These are phyloP conservation scores for Ampelocalamus luodianensis DNA, from an alignment of 176 grass and related monocot genomes.

Conservation along the genomic window DNA sequence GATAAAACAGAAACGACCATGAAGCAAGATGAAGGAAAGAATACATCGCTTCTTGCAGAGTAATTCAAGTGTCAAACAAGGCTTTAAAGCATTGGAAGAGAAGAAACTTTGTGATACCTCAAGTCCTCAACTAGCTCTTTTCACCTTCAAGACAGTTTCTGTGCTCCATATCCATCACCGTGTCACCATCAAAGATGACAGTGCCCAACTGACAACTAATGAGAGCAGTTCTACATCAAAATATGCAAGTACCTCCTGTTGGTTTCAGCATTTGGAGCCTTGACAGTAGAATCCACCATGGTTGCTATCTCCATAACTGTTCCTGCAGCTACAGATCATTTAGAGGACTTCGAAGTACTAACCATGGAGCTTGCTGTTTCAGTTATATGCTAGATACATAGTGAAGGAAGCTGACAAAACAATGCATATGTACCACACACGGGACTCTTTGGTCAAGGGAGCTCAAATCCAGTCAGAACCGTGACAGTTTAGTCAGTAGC, in stretches of 20 bases:
- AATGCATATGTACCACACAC: slow-evolving; percentile 29
- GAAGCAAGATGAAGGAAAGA: slow-evolving; percentile 44
- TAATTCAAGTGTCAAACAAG: slow-evolving; percentile 52
- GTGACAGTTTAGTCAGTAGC: slow-evolving; percentile 17
- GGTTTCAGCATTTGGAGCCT: slow-evolving; percentile 42
- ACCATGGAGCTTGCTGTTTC: slow-evolving; percentile 27
- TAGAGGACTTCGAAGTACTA: slow-evolving; percentile 2
- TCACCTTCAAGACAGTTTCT: slow-evolving; percentile 26
- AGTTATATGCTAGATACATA: slow-evolving; percentile 1
- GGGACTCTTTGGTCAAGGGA: slow-evolving; percentile 49
- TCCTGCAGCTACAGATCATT: slow-evolving; percentile 32
- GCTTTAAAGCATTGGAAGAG: slow-evolving; percentile 45
- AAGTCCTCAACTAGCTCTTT: slow-evolving; percentile 30
- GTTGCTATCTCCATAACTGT: slow-evolving; percentile 28
- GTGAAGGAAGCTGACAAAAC: slow-evolving; percentile 32
- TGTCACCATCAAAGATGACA: slow-evolving; percentile 49
- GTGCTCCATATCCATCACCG: slow-evolving; percentile 26
- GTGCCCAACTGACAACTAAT: slow-evolving; percentile 23
- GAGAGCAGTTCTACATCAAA: slow-evolving; percentile 29
- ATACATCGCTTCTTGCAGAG: slow-evolving; percentile 42
- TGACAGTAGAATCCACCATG: slow-evolving; percentile 24
- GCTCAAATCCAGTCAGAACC: slow-evolving; percentile 40
- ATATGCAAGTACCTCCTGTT: slow-evolving; percentile 30
- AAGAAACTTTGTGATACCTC: slow-evolving; percentile 35
- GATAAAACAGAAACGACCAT: slow-evolving; percentile 34